Conservation (phyloP, 179 eudicot genomes). For the Drosera spatulata region DNA sequence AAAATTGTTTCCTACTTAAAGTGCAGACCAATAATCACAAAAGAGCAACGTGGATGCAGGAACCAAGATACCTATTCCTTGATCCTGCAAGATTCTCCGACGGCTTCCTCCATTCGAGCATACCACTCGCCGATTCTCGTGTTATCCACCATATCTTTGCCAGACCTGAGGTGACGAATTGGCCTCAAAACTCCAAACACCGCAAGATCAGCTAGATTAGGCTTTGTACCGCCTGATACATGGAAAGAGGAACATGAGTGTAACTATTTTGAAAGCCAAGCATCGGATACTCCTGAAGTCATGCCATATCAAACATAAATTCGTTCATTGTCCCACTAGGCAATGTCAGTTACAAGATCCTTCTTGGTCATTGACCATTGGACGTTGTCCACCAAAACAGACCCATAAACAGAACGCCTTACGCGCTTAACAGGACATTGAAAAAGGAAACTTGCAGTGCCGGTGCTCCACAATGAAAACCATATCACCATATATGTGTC, state of each 20-base stretch:
- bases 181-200: slow-evolving; percentile 92
- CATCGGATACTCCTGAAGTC: background rate
- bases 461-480: too few relatives aligned
- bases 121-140: slow-evolving; percentile 89
- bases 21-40: too few relatives aligned
- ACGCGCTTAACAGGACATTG: too few relatives aligned
- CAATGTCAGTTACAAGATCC: too few relatives aligned
- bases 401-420: too few relatives aligned
- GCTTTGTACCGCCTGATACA: slow-evolving; percentile 61
- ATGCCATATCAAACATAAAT: background rate
- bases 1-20: too few relatives aligned
- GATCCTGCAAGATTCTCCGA: slow-evolving; percentile 50
- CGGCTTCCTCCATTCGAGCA: slow-evolving; percentile 62
- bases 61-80: slow-evolving; percentile 15
- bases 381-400: too few relatives aligned
- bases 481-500: too few relatives aligned
- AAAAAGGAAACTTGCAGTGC: too few relatives aligned
- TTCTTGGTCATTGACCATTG: too few relatives aligned
- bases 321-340: too few relatives aligned
- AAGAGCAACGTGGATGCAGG: too few relatives aligned
- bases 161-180: slow-evolving; percentile 78
- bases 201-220: slow-evolving; percentile 87
- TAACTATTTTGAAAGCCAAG: background rate
- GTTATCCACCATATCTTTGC: slow-evolving; percentile 86
- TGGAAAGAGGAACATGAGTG: background rate